These are phyloP conservation scores for Phytopythium cucurbitacearum DNA, from an alignment of 352 stramenopile genomes.

Conservation along the genomic window DNA sequence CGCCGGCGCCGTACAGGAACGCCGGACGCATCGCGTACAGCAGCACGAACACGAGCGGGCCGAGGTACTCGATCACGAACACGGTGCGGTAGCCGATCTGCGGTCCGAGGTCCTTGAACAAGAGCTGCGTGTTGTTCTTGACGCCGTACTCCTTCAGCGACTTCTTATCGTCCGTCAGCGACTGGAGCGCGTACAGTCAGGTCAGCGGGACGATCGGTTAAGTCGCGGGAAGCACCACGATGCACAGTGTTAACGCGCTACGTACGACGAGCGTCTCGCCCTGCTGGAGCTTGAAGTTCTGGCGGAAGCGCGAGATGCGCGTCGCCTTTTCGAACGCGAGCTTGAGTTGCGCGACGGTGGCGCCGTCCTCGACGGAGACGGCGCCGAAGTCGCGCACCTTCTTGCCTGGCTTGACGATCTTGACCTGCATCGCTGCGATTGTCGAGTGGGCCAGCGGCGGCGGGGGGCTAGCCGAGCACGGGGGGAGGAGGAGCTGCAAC, in stretches of 20 bases:
- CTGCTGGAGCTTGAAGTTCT: slow-evolving; percentile 53
- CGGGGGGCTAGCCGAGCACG: too few species aligned
- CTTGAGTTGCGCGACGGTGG: slow-evolving; percentile 55
- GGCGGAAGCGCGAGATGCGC: slow-evolving; percentile 49
- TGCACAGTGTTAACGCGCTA: background rate
- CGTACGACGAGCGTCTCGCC: slow-evolving; percentile 27
- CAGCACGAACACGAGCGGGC: slow-evolving; percentile 80
- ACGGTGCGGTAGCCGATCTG: slow-evolving; percentile 89
- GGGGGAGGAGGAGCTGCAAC: too few species aligned
- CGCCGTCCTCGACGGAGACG: slow-evolving; percentile 27
- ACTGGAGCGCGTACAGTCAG: slow-evolving; percentile 9
- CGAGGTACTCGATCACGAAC: slow-evolving; percentile 85
- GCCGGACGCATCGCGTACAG: slow-evolving; percentile 63
- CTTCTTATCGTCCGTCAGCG: slow-evolving; percentile 58
- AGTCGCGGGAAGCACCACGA: background rate
- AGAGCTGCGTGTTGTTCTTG: slow-evolving; percentile 39
- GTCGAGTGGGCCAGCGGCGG: slow-evolving; percentile 5
- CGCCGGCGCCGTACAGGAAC: slow-evolving; percentile 67
- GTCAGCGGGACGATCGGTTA: background rate
- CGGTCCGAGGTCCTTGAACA: slow-evolving; percentile 79
- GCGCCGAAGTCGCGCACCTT: slow-evolving; percentile 47
- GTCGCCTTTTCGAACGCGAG: slow-evolving; percentile 42
- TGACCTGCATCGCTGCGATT: slow-evolving; percentile 49
- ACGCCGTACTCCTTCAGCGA: slow-evolving; percentile 53
- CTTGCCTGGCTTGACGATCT: slow-evolving; percentile 51